Conservation (phyloP, 148 eudicot genomes). For the Vaccinium darrowii region DNA sequence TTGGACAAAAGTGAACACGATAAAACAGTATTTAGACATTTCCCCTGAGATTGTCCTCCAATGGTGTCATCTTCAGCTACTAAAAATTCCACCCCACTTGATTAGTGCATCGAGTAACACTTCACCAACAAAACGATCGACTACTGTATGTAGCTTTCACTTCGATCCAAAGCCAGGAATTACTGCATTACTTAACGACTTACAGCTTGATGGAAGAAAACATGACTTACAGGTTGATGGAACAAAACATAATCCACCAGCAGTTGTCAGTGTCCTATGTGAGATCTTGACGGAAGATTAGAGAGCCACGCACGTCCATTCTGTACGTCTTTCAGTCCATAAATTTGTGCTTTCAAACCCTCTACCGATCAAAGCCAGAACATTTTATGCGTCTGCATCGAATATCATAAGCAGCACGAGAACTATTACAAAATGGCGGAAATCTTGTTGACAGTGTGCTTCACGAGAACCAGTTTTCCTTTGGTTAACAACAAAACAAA, state of each 20-base stretch:
- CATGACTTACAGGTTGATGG: background rate
- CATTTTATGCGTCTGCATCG: background rate
- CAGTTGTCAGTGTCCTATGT: background rate
- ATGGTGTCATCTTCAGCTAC: background rate
- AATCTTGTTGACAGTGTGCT: background rate
- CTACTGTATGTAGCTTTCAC: too few relatives aligned
- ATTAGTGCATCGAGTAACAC: background rate
- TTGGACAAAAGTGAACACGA: too few relatives aligned
- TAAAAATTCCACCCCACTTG: background rate
- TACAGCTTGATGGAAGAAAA: background rate
- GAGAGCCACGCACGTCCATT: background rate
- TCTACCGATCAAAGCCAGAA: background rate
- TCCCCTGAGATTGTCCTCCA: background rate
- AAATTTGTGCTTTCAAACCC: background rate
- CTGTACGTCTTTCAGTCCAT: background rate
- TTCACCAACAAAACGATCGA: background rate
- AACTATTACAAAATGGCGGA: background rate
- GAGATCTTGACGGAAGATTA: background rate
- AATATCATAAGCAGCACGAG: background rate
- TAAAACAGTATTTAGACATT: background rate
- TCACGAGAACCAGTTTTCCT: background rate
- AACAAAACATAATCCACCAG: background rate
- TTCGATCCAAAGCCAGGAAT: too few relatives aligned
- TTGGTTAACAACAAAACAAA: background rate
- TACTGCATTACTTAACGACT: background rate